Base-by-base conservation (phyloP, 73 alveolate species). In the Paramecium bursaria region DNA sequence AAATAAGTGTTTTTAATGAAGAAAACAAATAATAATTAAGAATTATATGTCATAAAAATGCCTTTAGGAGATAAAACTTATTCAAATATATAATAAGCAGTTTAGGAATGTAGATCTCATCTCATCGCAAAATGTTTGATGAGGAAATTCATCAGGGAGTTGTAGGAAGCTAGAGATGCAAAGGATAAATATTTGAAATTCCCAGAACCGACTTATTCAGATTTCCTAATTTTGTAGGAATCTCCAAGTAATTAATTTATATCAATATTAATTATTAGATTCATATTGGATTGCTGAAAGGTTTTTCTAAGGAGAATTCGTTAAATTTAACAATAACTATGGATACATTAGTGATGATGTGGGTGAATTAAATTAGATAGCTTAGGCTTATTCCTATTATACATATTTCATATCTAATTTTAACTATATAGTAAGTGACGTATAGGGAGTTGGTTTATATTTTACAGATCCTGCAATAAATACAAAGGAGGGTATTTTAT, bases 211-310 rank as follows among this genome's bases (percentile, higher is more conserved):
- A 0, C 15, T 39, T 67, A 67, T 17, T 67, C 82, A 15, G 82
- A 67, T 47, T 67, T 67, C 21, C 44, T 67, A 15, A 67, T 67
- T 14, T 67, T 67, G 13, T 25, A 67, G 13, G 82, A 67, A 11
- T 14, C 35, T 4, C 2, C 15, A 15, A 0, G 14, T 1, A 44
- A 17, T 14, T 39, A 57, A 25, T 39, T 21, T 4, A 1, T 3
- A 25, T 11, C 31, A 0, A 4, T 35, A n/a, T 14, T n/a, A n/a
- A 33, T 22, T 35, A 19, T 39, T 15, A 67, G 82, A 31, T 35
- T 67, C 82, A 15, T 67, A 0, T 39, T 67, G 82, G 82, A 67
- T 67, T 35, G 82, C 82, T n/a, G 82, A 67, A 67, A 39, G 82
- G 22, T 67, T 1, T 44, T 67, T 67, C 35, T 0, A 17, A 39